A percentile compares a stretch with the other conserved stretches of the same genome.
Evolutionary conservation across 441 rosid species (phyloP).

Genomic region (Erysimum cheiri): DNA sequence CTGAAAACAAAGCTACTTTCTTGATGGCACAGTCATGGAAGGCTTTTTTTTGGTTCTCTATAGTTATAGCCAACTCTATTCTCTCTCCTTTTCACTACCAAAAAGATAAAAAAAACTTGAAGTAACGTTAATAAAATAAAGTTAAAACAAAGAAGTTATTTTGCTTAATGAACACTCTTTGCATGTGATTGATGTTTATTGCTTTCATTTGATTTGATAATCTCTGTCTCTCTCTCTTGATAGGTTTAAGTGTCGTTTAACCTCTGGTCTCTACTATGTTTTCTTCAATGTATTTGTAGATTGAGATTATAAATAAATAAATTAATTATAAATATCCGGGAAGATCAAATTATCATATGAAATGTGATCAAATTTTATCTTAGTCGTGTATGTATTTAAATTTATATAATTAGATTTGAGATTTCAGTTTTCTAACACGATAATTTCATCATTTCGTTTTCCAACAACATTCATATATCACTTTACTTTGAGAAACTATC

Average conservation of each 20-base stretch:
- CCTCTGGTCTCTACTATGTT: conserved; percentile 39
- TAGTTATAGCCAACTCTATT: conserved; percentile 53
- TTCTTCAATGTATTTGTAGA: conserved; percentile 23
- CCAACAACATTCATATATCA: not conserved
- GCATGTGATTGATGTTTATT: conserved; percentile 46
- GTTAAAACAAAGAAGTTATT: conserved; percentile 1
- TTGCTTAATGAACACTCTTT: conserved; percentile 41
- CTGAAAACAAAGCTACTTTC: conserved; percentile 64
- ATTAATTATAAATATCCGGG: not conserved
- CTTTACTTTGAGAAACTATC: not conserved
- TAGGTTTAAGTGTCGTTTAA: conserved; percentile 24
- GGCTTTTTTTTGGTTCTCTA: conserved; percentile 55
- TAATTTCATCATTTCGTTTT: not conserved
- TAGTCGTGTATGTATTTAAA: not conserved
- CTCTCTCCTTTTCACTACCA: conserved; percentile 31
- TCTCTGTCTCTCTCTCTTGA: conserved; percentile 31
- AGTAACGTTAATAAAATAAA: conserved; percentile 29
- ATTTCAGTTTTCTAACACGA: not conserved
- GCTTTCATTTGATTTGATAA: conserved; percentile 47
- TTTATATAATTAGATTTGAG: not conserved
- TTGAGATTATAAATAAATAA: not conserved
- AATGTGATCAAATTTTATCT: not conserved
- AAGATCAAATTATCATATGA: not conserved
- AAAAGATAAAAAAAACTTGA: not conserved
- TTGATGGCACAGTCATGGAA: conserved; percentile 53